Base-by-base conservation (phyloP, 768 basidiomycete species). In the Tremella yokohamensis region DNA sequence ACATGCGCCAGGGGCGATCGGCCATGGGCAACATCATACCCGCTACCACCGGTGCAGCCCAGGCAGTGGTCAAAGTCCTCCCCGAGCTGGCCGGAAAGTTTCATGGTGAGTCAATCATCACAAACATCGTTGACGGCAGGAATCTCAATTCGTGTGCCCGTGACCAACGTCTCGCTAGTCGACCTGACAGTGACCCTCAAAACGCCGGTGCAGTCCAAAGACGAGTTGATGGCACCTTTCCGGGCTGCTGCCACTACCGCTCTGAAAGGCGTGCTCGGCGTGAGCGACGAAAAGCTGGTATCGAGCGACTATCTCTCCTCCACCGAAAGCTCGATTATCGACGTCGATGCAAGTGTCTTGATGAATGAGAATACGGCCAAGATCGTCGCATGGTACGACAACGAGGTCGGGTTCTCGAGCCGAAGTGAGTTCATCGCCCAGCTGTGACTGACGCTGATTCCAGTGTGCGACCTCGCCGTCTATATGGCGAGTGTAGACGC, bases 31-130 rank as follows among this genome's bases (percentile, higher is more conserved):
- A 76, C 63, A 76, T 76, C 62, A 76, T 78, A 20, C 76, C 74
- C 0, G 74, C 75, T 1, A 62, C 65, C 2, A 76, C 77, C 0
- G 77, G 77, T 13, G 77, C 77, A 0, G 71, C 73, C 1, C 68
- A 64, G 19, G 77, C 77, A 8, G 74, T 78, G 16, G 63, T 69
- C 52, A 73, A 76, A 47, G 77, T 77, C 18, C 64, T 77, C 1
- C 77, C 77, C 1, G 73, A 75, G 34, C 70, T 78, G 1, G 74
- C 68, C 0, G 77, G 77, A 19, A 76, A 76, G 48, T 75, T 78
- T 62, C 69, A 72, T 40, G 76, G 76, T 72, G 34, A 42, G 69
- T 63, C 22, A 24, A 8, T 19, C 13, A 22, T 11, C 6, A 22
- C 6, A 4, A 22, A 8, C 7, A 4, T 11, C 26, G 37, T 39